Base-by-base conservation (phyloP, 805 yeast species). In the Saturnispora saitoi region DNA sequence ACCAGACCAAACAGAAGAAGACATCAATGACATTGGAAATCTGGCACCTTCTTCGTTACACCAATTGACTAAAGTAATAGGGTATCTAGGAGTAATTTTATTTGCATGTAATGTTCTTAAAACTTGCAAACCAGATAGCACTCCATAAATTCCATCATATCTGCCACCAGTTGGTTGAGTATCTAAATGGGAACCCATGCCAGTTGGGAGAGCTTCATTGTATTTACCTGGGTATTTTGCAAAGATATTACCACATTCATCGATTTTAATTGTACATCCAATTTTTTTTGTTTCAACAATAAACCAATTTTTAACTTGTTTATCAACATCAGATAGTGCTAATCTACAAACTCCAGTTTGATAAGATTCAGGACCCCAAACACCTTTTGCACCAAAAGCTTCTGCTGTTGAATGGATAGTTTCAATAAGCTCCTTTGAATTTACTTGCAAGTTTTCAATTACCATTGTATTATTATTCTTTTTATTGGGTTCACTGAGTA, bases 121-220 rank as follows among this genome's bases (percentile, higher is more conserved):
- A 4, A 83, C 80, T 62, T 83, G 87, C 42, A 83, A 65, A 1
- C 86, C 88, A 9, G 82, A 64, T 41, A 81, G 65, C 4, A 83
- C 88, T 17, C 90, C 90, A 32, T 72, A 70, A 36, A 83, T 77
- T 42, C 89, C 90, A 58, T 83, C 90, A 56, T 82, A 83, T 51
- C 86, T 70, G 10, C 90, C 89, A 36, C 89, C 90, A 7, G 82
- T 79, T 29, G 89, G 89, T 63, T 83, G 89, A 0, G 90, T 83
- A 56, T 83, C 90, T 49, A 83, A 65, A 62, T 83, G 89, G 0
- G 87, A 81, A 0, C 89, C 89, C 51, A 82, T 79, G 14, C 77
- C 86, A 1, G 80, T 80, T 14, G 88, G 83, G 3, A 71, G 61
- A 26, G 64, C 65, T 32, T 66, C 69, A 34, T 64, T 62, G 39